These are phyloP conservation scores for Wickerhamiella allomyrinae DNA, from an alignment of 805 yeast species.

Conservation along the genomic window DNA sequence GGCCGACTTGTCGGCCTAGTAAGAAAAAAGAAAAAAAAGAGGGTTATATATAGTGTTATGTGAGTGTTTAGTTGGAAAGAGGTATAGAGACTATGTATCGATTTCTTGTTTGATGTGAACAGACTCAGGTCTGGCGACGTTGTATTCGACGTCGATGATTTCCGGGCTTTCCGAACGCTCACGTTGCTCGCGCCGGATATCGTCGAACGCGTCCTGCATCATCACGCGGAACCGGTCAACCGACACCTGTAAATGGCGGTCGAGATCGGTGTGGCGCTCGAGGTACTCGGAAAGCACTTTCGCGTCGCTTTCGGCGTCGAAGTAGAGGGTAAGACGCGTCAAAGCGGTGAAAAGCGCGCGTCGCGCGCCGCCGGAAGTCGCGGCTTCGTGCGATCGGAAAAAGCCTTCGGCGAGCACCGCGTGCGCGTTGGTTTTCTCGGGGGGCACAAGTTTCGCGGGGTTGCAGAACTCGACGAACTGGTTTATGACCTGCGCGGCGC, in stretches of 20 bases:
- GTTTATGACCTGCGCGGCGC: background rate
- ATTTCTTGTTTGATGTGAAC: no score
- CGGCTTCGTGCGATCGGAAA: background rate
- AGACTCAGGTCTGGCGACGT: no score
- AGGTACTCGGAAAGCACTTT: background rate
- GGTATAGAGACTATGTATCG: no score
- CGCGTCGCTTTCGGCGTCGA: background rate
- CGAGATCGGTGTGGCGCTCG: background rate
- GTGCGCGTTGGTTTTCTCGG: background rate
- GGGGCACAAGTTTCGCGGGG: background rate
- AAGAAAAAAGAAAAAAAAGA: no score
- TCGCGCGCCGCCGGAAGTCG: background rate
- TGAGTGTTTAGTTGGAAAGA: no score
- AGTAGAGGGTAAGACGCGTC: background rate
- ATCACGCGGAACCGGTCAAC: background rate
- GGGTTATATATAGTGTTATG: no score
- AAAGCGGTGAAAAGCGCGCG: background rate
- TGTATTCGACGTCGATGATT: no score
- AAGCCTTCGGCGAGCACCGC: background rate
- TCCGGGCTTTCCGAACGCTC: no score
- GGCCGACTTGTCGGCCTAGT: no score
- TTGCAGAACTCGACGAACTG: background rate
- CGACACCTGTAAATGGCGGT: background rate
- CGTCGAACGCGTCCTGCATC: background rate
- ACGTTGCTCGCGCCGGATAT: no score